Conservation (phyloP, 371 early-diverging fungal genomes). For the Batrachochytrium dendrobatidis region DNA sequence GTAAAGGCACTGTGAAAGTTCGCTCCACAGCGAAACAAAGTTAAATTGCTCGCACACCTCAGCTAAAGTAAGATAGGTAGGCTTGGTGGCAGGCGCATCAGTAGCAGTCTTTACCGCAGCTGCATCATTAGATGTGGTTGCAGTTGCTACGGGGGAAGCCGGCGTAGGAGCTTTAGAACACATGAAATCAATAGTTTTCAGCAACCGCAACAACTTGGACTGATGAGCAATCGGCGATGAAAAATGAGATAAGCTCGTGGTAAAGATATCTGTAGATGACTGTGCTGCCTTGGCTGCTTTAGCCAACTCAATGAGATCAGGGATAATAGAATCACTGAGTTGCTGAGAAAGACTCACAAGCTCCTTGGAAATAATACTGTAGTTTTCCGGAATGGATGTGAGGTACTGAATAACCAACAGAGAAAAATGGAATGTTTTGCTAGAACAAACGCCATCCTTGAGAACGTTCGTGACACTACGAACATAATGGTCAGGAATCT, state of each 20-base stretch:
- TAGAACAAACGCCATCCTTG: conserved; percentile 84
- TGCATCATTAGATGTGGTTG: neutral
- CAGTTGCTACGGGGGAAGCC: neutral
- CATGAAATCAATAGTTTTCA: conserved; percentile 90
- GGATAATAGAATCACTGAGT: conserved; percentile 58
- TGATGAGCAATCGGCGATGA: conserved; percentile 77
- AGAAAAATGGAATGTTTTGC: conserved; percentile 89
- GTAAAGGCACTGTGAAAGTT: conserved; percentile 65
- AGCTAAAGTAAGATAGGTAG: conserved; percentile 45
- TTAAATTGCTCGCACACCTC: conserved; percentile 64
- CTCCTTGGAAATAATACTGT: conserved; percentile 69
- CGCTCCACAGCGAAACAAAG: conserved; percentile 71
- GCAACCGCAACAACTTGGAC: conserved; percentile 82
- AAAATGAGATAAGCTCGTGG: conserved; percentile 47
- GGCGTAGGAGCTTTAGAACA: conserved; percentile 28
- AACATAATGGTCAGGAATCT: conserved; percentile 40
- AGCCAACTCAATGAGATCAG: conserved; percentile 59
- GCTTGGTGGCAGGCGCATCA: neutral
- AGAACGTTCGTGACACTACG: conserved; percentile 80
- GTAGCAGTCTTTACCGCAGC: neutral
- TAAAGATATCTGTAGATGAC: conserved; percentile 55
- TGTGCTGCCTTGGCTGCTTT: conserved; percentile 44
- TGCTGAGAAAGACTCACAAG: conserved; percentile 61
- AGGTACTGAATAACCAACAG: conserved; percentile 83
- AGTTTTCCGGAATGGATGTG: conserved; percentile 62